Conservation (phyloP, 768 basidiomycete genomes). For the Kwoniella sp. region DNA sequence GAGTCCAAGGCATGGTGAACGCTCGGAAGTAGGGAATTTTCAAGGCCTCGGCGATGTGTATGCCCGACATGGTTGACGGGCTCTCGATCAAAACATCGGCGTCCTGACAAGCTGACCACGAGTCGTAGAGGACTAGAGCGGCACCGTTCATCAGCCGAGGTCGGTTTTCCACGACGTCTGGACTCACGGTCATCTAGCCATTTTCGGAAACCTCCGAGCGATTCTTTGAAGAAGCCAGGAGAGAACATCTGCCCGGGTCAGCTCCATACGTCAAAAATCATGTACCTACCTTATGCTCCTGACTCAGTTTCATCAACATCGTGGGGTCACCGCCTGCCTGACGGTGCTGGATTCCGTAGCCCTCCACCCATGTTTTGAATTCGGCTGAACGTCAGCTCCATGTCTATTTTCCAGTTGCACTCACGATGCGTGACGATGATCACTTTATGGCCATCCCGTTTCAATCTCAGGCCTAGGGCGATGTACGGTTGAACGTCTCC, state of each 20-base stretch:
- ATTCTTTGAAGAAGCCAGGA: conserved; percentile 70
- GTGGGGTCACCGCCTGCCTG: conserved; percentile 71
- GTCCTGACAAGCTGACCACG: conserved; percentile 67
- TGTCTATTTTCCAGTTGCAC: conserved; percentile 4
- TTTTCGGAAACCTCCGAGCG: conserved; percentile 64
- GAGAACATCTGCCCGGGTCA: conserved; percentile 63
- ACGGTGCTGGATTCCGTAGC: conserved; percentile 65
- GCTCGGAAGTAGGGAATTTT: conserved; percentile 66
- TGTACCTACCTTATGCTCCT: conserved; percentile 56
- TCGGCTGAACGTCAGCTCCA: conserved; percentile 39
- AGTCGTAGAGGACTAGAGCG: conserved; percentile 62
- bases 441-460: conserved; percentile 59
- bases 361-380: conserved; percentile 64
- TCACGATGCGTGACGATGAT: conserved; percentile 62
- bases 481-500: conserved; percentile 63
- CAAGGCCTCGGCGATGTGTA: conserved; percentile 71
- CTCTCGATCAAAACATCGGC: conserved; percentile 70
- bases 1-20: conserved; percentile 56
- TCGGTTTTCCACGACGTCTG: background rate
- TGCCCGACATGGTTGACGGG: conserved; percentile 70
- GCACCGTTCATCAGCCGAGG: too few relatives aligned
- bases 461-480: conserved; percentile 58
- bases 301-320: conserved; percentile 67
- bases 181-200: conserved; percentile 68
- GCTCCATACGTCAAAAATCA: background rate